Evolutionary conservation across 2,329 filamentous ascomycete genomes (phyloP).

Genomic region (Nemania sp.): DNA sequence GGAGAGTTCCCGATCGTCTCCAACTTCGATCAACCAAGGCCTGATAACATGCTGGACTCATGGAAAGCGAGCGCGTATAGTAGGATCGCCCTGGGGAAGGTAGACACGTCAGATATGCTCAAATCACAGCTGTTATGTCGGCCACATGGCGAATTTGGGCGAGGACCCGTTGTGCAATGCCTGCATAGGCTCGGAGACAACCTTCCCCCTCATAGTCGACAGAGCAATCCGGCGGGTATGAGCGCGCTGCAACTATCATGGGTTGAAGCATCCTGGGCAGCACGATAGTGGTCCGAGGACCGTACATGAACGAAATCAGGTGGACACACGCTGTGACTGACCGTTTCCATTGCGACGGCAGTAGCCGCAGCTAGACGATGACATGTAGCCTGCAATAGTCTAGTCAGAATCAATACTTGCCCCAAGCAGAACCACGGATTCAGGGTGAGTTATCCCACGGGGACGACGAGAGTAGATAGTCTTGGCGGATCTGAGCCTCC

Average conservation of each 20-base stretch:
- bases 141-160: constrained; percentile 37
- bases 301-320: constrained; percentile 40
- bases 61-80: constrained; percentile 71
- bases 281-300: constrained; percentile 30
- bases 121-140: constrained; percentile 41
- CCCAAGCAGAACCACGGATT: constrained; percentile 9
- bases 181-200: constrained; percentile 34
- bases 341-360: constrained; percentile 53
- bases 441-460: constrained; percentile 12
- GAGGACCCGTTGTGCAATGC: constrained; percentile 35
- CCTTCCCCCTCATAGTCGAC: constrained; percentile 16
- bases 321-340: constrained; percentile 61
- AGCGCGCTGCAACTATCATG: constrained; percentile 22
- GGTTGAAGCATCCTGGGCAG: constrained; percentile 28
- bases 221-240: constrained; percentile 10
- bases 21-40: constrained; percentile 78
- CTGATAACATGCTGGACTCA: constrained; percentile 78
- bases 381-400: constrained; percentile 37
- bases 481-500: constrained; percentile 29
- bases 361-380: constrained; percentile 40
- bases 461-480: constrained; percentile 15
- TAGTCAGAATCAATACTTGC: constrained; percentile 31
- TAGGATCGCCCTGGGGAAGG: constrained; percentile 74
- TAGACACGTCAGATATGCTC: constrained; percentile 47
- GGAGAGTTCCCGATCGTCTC: constrained; percentile 77